phyloP scores from a whole-genome alignment of 352 stramenopile species.

The Blastocystis sp. region DNA sequence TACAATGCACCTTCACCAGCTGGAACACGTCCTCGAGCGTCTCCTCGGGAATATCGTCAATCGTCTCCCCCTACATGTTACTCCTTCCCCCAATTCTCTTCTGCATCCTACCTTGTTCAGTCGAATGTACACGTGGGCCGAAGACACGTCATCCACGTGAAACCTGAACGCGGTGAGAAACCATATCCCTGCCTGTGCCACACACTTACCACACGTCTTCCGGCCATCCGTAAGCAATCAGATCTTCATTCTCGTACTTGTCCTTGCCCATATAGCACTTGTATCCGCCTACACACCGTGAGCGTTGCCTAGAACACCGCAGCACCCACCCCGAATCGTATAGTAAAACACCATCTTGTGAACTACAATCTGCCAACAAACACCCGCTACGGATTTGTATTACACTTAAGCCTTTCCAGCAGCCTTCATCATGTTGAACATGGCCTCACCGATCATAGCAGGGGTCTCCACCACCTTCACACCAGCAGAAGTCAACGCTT shows the following conservation, averaged over 20 bases:
- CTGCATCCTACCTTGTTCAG: constrained; percentile 78
- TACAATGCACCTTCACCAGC: constrained; percentile 80
- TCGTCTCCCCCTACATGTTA: constrained; percentile 74
- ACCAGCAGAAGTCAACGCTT: constrained; percentile 84
- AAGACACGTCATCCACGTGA: constrained; percentile 94
- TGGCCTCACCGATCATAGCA: constrained; percentile 89
- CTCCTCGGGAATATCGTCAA: constrained; percentile 80
- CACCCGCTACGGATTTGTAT: constrained; percentile 29
- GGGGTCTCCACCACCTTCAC: constrained; percentile 92
- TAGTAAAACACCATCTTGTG: constrained; percentile 42
- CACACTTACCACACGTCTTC: constrained; percentile 85
- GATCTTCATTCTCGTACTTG: constrained; percentile 98
- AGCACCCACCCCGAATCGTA: not conserved
- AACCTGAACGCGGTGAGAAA: constrained; percentile 77
- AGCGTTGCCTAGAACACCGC: not conserved
- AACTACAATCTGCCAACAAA: constrained; percentile 23
- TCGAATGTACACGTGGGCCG: constrained; percentile 94
- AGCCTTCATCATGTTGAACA: constrained; percentile 89
- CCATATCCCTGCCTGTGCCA: not conserved
- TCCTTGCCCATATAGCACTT: constrained; percentile 76
- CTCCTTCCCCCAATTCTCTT: not conserved
- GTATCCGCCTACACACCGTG: constrained; percentile 1
- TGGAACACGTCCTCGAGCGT: constrained; percentile 84
- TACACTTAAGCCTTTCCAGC: constrained; percentile 73
- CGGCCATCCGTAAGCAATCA: constrained; percentile 92